Evolutionary conservation across 257 asterid species (phyloP).

Genomic region (Phtheirospermum japonicum): DNA sequence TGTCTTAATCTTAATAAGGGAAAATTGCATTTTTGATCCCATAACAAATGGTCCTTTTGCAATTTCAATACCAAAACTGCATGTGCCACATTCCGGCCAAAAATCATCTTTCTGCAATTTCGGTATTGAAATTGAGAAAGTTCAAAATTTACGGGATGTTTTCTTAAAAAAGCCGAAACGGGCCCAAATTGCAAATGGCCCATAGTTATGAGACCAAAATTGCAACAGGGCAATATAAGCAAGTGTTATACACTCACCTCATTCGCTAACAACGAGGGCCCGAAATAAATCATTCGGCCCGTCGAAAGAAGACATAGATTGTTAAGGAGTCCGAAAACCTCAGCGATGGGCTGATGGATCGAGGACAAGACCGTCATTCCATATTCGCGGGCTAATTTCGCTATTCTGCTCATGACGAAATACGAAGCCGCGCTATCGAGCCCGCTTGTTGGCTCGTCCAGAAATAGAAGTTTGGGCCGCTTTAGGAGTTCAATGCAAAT

Average conservation of each 20-base stretch:
- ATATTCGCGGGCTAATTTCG: slow-evolving; percentile 40
- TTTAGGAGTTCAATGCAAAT: slow-evolving; percentile 60
- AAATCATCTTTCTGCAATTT: too few species aligned
- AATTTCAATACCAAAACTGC: too few species aligned
- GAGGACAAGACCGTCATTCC: slow-evolving; percentile 56
- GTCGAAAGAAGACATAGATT: slow-evolving; percentile 50
- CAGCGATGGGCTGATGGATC: slow-evolving; percentile 52
- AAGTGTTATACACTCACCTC: too few species aligned
- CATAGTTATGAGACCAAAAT: not conserved
- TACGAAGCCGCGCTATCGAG: slow-evolving; percentile 63
- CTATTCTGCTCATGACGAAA: slow-evolving; percentile 44
- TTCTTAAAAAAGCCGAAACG: too few species aligned
- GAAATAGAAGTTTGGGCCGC: slow-evolving; percentile 58
- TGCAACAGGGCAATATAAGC: too few species aligned
- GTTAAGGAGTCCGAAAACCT: slow-evolving; percentile 50
- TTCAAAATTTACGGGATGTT: too few species aligned
- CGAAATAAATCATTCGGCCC: slow-evolving; percentile 50
- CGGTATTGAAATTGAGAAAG: too few species aligned
- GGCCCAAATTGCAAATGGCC: too few species aligned
- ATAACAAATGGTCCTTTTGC: too few species aligned
- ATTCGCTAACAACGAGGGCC: slow-evolving; percentile 39
- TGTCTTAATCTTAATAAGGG: too few species aligned
- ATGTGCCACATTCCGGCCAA: too few species aligned
- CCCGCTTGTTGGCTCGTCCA: slow-evolving; percentile 72
- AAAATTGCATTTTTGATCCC: too few species aligned